Percentiles rank a stretch among this genome's conserved stretches.
Conservation (phyloP, 768 basidiomycete species). For the Crucibulum laeve region DNA sequence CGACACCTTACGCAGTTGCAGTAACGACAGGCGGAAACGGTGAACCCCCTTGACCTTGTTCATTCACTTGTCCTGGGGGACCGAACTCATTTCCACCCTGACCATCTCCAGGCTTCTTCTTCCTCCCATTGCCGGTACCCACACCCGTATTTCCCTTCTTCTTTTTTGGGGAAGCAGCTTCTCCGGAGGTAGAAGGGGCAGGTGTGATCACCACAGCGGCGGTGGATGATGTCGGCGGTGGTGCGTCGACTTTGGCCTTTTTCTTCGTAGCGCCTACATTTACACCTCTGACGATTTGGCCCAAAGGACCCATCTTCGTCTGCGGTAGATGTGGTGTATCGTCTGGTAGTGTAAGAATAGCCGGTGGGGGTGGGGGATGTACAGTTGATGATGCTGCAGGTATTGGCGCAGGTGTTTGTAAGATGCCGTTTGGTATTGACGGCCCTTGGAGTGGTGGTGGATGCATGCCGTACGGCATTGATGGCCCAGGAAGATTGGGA, state of each 20-base stretch:
- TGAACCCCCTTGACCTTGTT: conserved; percentile 8
- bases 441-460: neutral
- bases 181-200: conserved; percentile 8
- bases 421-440: neutral
- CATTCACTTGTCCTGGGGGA: conserved; percentile 4
- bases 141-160: conserved; percentile 36
- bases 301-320: conserved; percentile 74
- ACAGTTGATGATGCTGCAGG: conserved; percentile 14
- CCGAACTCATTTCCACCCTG: conserved; percentile 1
- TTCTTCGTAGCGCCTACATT: conserved; percentile 56
- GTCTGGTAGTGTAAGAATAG: conserved; percentile 50
- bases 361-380: conserved; percentile 10
- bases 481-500: neutral
- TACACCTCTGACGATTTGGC: conserved; percentile 61
- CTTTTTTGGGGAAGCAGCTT: conserved; percentile 28
- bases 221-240: conserved; percentile 1
- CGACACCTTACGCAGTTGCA: conserved; percentile 18
- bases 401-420: conserved; percentile 12
- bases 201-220: conserved; percentile 6
- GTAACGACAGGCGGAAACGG: conserved; percentile 21
- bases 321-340: conserved; percentile 56
- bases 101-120: conserved; percentile 30
- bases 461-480: neutral
- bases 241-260: conserved; percentile 29
- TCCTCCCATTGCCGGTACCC: conserved; percentile 41